phyloP scores from a whole-genome alignment of 768 basidiomycete genomes.

The Mycena rebaudengoi region DNA sequence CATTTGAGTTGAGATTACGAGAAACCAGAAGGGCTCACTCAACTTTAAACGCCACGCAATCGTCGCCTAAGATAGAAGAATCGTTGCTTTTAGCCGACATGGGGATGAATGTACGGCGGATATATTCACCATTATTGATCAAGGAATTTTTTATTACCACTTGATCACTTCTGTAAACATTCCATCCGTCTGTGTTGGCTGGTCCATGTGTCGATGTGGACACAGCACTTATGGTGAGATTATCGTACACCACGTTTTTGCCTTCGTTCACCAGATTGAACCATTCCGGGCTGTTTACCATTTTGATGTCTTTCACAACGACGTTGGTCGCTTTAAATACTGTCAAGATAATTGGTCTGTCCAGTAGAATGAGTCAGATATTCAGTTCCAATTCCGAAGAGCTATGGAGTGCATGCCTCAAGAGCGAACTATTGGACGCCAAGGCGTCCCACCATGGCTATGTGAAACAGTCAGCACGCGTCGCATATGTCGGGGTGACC shows the following conservation, averaged over 20 bases:
- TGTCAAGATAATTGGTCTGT: conserved; percentile 7
- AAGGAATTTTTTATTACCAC: conserved; percentile 58
- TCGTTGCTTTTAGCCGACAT: too few species aligned
- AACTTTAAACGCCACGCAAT: conserved; percentile 65
- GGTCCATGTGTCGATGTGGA: conserved; percentile 53
- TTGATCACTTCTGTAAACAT: conserved; percentile 64
- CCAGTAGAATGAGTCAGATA: too few species aligned
- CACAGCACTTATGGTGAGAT: conserved; percentile 54
- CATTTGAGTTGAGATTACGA: neutral
- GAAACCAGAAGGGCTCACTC: neutral
- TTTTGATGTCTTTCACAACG: conserved; percentile 11
- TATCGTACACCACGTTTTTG: conserved; percentile 52
- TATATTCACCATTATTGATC: conserved; percentile 63
- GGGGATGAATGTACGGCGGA: too few species aligned
- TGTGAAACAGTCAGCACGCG: neutral
- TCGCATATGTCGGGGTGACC: conserved; percentile 17
- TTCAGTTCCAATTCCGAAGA: too few species aligned
- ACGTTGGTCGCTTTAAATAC: conserved; percentile 23
- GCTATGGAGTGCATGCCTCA: too few species aligned
- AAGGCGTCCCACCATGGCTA: conserved; percentile 67
- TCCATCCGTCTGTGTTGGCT: conserved; percentile 71
- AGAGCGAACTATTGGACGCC: conserved; percentile 29
- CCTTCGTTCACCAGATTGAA: conserved; percentile 51
- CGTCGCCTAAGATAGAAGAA: too few species aligned
- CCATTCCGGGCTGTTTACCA: conserved; percentile 14